phyloP scores from a whole-genome alignment of 2,329 filamentous ascomycete species.

The Phaeosphaeriaceae sp. region DNA sequence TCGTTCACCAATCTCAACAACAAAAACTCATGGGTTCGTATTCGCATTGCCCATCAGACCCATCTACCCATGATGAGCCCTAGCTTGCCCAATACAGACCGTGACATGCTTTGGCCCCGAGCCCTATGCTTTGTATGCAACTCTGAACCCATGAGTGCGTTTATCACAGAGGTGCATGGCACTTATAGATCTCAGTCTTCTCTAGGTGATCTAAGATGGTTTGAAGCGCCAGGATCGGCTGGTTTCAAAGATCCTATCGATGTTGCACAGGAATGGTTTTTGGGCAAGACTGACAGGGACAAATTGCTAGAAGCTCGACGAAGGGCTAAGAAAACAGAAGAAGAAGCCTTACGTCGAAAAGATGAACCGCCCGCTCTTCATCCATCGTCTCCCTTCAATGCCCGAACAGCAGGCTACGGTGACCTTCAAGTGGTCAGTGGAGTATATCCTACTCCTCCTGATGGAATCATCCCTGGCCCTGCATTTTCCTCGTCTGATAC shows the following conservation, averaged over 20 bases:
- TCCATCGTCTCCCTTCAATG: slow-evolving; percentile 48
- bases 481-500: slow-evolving; percentile 35
- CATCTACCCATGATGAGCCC: slow-evolving; percentile 20
- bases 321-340: slow-evolving; percentile 54
- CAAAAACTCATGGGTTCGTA: slow-evolving; percentile 39
- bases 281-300: slow-evolving; percentile 43
- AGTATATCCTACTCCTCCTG: slow-evolving; percentile 51
- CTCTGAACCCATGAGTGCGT: neutral
- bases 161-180: neutral
- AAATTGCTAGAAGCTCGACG: slow-evolving; percentile 47
- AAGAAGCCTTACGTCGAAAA: slow-evolving; percentile 50
- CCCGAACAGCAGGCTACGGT: slow-evolving; percentile 40
- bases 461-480: slow-evolving; percentile 43
- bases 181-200: slow-evolving; percentile 1
- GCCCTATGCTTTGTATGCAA: slow-evolving; percentile 41
- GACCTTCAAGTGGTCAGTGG: slow-evolving; percentile 46
- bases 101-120: slow-evolving; percentile 47
- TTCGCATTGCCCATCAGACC: slow-evolving; percentile 27
- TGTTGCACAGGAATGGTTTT: slow-evolving; percentile 46
- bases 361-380: slow-evolving; percentile 36
- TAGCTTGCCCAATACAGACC: slow-evolving; percentile 14
- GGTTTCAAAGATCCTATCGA: slow-evolving; percentile 48
- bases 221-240: slow-evolving; percentile 29
- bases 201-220: slow-evolving; percentile 35
- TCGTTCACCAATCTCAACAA: slow-evolving; percentile 31